Evolutionary conservation across 1,284 basidiomycete species (phyloP).

Genomic region (Tilletia caries): DNA sequence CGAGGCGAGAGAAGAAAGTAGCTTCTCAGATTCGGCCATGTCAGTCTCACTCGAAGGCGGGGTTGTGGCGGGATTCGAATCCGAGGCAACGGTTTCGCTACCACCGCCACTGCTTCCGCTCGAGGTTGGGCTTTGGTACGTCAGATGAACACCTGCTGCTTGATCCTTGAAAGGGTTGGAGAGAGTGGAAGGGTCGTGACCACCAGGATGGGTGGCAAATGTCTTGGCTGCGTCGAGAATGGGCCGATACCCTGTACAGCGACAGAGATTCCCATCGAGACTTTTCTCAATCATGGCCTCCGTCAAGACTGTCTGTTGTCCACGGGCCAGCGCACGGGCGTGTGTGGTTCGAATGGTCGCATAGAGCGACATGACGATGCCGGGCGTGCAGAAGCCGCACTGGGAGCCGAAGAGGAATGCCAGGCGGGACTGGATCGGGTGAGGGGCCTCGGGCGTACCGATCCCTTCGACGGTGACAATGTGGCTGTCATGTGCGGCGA

Average conservation of each 20-base stretch:
- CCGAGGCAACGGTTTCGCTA: constrained; percentile 19
- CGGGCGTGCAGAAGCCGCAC: constrained; percentile 52
- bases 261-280: constrained; percentile 54
- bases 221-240: constrained; percentile 46
- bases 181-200: background rate
- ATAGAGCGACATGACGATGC: constrained; percentile 55
- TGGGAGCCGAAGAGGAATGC: constrained; percentile 51
- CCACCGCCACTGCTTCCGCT: constrained; percentile 19
- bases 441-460: constrained; percentile 50
- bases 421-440: constrained; percentile 54
- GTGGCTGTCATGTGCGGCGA: constrained; percentile 53
- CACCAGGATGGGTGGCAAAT: constrained; percentile 29
- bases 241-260: constrained; percentile 46
- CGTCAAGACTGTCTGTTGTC: constrained; percentile 29
- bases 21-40: background rate
- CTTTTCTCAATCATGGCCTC: constrained; percentile 51
- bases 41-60: background rate
- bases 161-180: background rate
- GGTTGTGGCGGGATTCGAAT: constrained; percentile 8
- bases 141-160: background rate
- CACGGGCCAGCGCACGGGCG: constrained; percentile 21
- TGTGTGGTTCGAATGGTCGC: constrained; percentile 51
- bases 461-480: constrained; percentile 54
- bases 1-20: background rate
- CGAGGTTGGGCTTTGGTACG: background rate